Percentiles rank a stretch among this genome's conserved stretches.
Conservation (phyloP, 768 basidiomycete species). For the Obba rivulosa region DNA sequence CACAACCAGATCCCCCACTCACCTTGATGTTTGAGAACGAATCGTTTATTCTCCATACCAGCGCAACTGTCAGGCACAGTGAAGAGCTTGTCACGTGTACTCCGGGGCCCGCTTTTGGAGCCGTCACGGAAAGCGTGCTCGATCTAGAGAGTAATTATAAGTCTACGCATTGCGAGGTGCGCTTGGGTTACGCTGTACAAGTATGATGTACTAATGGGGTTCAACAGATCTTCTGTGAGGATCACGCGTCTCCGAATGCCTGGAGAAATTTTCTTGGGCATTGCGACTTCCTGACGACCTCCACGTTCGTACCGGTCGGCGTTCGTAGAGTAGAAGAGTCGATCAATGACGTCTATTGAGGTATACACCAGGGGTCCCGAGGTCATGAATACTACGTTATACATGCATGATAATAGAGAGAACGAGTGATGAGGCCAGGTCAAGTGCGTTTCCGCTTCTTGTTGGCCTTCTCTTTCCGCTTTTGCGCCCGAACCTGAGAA, state of each 20-base stretch:
- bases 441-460: constrained; percentile 50
- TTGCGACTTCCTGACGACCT: constrained; percentile 39
- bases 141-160: constrained; percentile 54
- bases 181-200: not conserved
- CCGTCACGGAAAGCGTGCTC: constrained; percentile 40
- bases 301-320: constrained; percentile 12
- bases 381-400: too few relatives aligned
- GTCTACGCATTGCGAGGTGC: constrained; percentile 51
- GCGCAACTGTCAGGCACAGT: constrained; percentile 43
- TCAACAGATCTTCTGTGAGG: constrained; percentile 41
- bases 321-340: not conserved
- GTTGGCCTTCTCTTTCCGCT: constrained; percentile 69
- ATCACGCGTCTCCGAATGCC: constrained; percentile 27
- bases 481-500: constrained; percentile 72
- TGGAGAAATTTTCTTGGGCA: constrained; percentile 43
- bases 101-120: constrained; percentile 12
- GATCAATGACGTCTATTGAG: not conserved
- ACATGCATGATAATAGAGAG: not conserved
- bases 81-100: constrained; percentile 16
- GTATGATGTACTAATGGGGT: not conserved
- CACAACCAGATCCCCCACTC: constrained; percentile 46
- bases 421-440: not conserved
- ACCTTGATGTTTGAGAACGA: constrained; percentile 30
- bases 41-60: constrained; percentile 43
- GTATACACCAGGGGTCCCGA: too few relatives aligned